These are phyloP conservation scores for Fusarium anguioides DNA, from an alignment of 2,329 filamentous ascomycete genomes.

Conservation along the genomic window DNA sequence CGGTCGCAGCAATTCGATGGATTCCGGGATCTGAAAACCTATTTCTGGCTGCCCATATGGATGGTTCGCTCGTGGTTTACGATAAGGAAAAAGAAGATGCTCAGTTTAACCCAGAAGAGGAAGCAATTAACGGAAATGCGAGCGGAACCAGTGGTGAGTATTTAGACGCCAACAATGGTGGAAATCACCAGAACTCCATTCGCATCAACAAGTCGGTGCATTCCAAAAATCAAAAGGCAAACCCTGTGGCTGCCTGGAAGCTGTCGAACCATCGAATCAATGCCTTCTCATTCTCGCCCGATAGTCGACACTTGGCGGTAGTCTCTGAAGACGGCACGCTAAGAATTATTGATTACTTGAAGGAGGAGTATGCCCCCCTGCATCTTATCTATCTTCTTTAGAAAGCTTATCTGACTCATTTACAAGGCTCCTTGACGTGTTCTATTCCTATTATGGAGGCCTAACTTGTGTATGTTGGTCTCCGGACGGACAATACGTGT, in stretches of 20 bases:
- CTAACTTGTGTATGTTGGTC: constrained; percentile 97
- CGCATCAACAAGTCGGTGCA: constrained; percentile 90
- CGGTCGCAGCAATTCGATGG: constrained; percentile 91
- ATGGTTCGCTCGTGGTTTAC: constrained; percentile 91
- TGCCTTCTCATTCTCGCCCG: constrained; percentile 90
- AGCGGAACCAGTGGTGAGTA: constrained; percentile 56
- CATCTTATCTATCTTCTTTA: not conserved
- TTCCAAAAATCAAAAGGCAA: constrained; percentile 91
- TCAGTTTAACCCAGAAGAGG: constrained; percentile 78
- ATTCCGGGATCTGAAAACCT: constrained; percentile 93
- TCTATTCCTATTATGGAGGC: constrained; percentile 92
- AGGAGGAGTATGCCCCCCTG: constrained; percentile 76
- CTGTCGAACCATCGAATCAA: constrained; percentile 91
- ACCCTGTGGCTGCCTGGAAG: constrained; percentile 94
- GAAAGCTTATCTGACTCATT: constrained; percentile 19
- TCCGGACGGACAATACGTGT: constrained; percentile 93
- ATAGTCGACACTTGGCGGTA: constrained; percentile 85
- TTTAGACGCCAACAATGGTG: constrained; percentile 50
- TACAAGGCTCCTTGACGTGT: constrained; percentile 82
- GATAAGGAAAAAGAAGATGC: constrained; percentile 97
- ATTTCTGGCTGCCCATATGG: constrained; percentile 91
- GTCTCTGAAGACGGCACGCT: constrained; percentile 92
- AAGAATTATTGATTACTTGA: constrained; percentile 89
- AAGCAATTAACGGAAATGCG: constrained; percentile 60
- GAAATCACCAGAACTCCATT: constrained; percentile 60